These are phyloP conservation scores for Eimeria maxima DNA, from an alignment of 169 alveolate genomes.

Conservation along the genomic window DNA sequence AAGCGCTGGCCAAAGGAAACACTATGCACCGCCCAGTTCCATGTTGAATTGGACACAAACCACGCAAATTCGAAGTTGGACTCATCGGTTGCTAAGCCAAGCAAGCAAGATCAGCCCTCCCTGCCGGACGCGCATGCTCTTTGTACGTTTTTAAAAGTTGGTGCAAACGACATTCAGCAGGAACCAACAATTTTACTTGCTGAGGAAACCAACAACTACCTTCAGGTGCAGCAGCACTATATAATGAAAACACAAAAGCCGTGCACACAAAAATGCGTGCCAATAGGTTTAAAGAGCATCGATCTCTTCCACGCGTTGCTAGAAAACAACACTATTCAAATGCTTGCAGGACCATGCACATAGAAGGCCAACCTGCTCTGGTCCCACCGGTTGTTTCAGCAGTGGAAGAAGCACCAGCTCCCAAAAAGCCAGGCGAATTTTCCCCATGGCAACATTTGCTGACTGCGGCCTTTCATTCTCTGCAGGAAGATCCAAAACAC, in stretches of 20 bases:
- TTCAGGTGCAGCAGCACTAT: not conserved
- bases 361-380: not conserved
- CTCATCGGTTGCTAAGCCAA: no score
- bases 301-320: not conserved
- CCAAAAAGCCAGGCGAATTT: not conserved
- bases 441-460: not conserved
- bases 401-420: not conserved
- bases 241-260: not conserved
- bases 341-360: not conserved
- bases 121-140: not conserved
- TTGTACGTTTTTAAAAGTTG: not conserved
- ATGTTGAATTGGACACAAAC: not conserved
- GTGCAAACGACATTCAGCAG: not conserved
- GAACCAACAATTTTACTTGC: not conserved
- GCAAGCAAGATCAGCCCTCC: not conserved
- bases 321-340: not conserved
- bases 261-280: not conserved
- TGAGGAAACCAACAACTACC: not conserved
- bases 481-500: not conserved
- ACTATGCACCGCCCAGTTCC: not conserved
- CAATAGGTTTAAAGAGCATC: not conserved
- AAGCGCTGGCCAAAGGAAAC: not conserved
- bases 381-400: not conserved
- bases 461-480: no score
- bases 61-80: not conserved